Base-by-base conservation (phyloP, 805 yeast species). In the Candida tibetensis region DNA sequence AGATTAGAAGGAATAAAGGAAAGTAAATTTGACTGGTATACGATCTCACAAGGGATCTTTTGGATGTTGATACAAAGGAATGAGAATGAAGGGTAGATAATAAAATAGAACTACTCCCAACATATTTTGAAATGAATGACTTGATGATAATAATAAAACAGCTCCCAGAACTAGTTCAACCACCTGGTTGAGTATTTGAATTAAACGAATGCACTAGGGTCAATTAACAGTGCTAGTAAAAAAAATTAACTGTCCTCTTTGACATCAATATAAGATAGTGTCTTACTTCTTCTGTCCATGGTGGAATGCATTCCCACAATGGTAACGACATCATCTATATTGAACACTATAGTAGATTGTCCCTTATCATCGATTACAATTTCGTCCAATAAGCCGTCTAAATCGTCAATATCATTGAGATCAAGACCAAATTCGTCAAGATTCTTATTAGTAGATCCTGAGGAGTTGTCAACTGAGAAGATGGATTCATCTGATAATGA, bases 281-380 rank as follows among this genome's bases (percentile, higher is more conserved):
- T 36, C 22, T 42, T 42, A 9, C 34, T 33, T 23, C 34, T 30
- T 26, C 46, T 35, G 27, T 34, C 37, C 17, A 21, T 12, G 14
- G 29, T 17, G 21, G 23, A 5, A 31, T 46, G 47, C 15, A 34
- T 18, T 10, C 49, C 52, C 18, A 48, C 44, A 2, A 57, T 46
- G 12, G 55, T 47, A n/a, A 59, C 50, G 12, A 57, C 53, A 14
- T 47, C 49, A 30, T 58, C 59, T n/a, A 59, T 51, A 18, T 44
- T 32, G 37, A 47, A 56, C 12, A 58, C 44, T 34, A 45, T 30
- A 10, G 27, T 30, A 12, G 53, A 43, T 5, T 47, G 40, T n/a
- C 47, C 55, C 5, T 40, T 39, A 5, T 32, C 49, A 16, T 45
- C 39, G 14, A 49, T 27, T 8, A 52, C 51, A 15, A 55, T 30